Conservation (phyloP, 331 rosid genomes). For the Dryas integrifolia region DNA sequence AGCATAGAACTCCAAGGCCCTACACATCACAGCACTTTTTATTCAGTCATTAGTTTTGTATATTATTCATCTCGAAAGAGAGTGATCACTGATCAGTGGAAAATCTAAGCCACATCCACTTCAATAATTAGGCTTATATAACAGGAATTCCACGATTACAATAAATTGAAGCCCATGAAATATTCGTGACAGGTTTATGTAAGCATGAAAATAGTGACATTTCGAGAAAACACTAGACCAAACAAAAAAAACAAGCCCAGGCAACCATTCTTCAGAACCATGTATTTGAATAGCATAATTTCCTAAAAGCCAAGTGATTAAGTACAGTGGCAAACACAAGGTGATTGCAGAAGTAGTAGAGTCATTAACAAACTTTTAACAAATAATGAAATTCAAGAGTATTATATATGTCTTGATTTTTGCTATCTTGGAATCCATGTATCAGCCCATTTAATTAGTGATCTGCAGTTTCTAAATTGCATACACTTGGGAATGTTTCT, state of each 20-base stretch:
- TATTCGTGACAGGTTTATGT: background rate
- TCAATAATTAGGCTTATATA: background rate
- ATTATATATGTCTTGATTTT: background rate
- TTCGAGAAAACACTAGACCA: background rate
- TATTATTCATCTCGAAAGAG: background rate
- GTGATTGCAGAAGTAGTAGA: background rate
- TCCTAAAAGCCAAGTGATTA: background rate
- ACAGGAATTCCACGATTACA: background rate
- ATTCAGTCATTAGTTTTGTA: background rate
- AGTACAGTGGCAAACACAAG: background rate
- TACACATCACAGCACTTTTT: background rate
- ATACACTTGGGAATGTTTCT: background rate
- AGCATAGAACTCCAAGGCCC: background rate
- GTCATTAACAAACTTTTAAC: background rate
- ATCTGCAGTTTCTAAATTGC: background rate
- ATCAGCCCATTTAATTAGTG: background rate
- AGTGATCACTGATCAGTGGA: background rate
- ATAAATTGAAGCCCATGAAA: background rate
- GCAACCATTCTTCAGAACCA: background rate
- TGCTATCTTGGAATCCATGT: too few species aligned
- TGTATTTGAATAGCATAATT: background rate
- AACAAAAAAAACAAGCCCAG: background rate
- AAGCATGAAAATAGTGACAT: background rate
- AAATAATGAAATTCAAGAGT: background rate
- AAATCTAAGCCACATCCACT: background rate